Percentiles rank a stretch among this genome's conserved stretches.
These are phyloP conservation scores for Pseudonitzschia delicatissima DNA, from an alignment of 108 stramenopile species.

Conservation along the genomic window DNA sequence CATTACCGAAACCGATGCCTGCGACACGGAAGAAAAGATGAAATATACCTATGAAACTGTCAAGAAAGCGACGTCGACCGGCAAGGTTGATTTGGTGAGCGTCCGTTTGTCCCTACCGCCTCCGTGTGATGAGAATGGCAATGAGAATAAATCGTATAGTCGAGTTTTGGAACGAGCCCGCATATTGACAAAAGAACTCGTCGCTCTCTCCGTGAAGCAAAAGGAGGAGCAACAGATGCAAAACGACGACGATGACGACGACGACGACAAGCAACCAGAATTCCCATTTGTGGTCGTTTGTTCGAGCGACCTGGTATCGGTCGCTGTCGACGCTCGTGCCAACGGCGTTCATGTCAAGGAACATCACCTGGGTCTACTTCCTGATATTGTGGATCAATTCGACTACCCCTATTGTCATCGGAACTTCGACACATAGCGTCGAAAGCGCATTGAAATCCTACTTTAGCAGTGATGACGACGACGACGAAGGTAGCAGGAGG, in stretches of 20 bases:
- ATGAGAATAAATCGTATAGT: background rate
- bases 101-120: conserved; percentile 41
- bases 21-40: conserved; percentile 39
- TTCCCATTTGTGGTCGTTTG: conserved; percentile 44
- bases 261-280: background rate
- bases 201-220: conserved; percentile 34
- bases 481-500: too few relatives aligned
- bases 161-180: conserved; percentile 22
- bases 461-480: background rate
- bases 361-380: conserved; percentile 46
- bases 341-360: conserved; percentile 84
- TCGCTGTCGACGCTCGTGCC: conserved; percentile 34
- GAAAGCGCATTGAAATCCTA: conserved; percentile 45
- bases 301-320: conserved; percentile 59
- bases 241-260: background rate
- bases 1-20: conserved; percentile 77
- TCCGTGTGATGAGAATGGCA: background rate
- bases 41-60: conserved; percentile 52
- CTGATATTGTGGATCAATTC: conserved; percentile 44
- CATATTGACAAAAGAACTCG: conserved; percentile 32
- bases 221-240: background rate
- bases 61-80: conserved; percentile 35
- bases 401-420: conserved; percentile 34
- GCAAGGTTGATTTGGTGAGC: conserved; percentile 46
- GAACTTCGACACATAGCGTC: conserved; percentile 71